Evolutionary conservation across 306 rosid genomes (phyloP).

Genomic region (Dalbergia oliveri): DNA sequence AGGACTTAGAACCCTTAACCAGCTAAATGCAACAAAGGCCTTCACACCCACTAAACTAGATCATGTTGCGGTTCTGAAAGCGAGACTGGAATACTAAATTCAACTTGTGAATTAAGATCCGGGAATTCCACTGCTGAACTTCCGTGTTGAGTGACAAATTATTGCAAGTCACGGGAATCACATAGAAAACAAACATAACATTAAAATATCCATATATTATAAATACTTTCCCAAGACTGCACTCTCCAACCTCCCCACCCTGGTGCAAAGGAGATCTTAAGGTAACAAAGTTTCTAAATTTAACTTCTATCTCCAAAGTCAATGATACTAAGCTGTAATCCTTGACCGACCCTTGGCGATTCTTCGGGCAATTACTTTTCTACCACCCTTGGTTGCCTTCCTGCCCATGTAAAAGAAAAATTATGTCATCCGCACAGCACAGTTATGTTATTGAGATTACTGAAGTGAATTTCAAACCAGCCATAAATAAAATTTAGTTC

Average conservation of each 20-base stretch:
- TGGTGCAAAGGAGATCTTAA: not conserved
- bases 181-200: constrained; percentile 26
- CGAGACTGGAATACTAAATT: not conserved
- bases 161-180: constrained; percentile 10
- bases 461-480: constrained; percentile 28
- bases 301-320: constrained; percentile 37
- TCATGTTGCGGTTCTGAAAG: too few relatives aligned
- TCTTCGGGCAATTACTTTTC: constrained; percentile 89
- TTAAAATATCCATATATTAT: constrained; percentile 25
- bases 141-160: constrained; percentile 1
- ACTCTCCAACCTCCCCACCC: not conserved
- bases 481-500: not conserved
- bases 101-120: too few relatives aligned
- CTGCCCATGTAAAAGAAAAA: constrained; percentile 62
- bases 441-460: constrained; percentile 39
- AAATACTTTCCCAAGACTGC: constrained; percentile 2
- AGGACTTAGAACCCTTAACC: too few relatives aligned
- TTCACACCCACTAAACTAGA: too few relatives aligned
- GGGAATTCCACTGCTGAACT: not conserved
- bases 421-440: constrained; percentile 8
- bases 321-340: constrained; percentile 77
- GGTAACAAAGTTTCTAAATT: constrained; percentile 39
- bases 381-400: constrained; percentile 96
- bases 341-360: constrained; percentile 88
- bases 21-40: too few relatives aligned